Evolutionary conservation across 75 land plant species (phyloP).

Genomic region (Pinus taeda): DNA sequence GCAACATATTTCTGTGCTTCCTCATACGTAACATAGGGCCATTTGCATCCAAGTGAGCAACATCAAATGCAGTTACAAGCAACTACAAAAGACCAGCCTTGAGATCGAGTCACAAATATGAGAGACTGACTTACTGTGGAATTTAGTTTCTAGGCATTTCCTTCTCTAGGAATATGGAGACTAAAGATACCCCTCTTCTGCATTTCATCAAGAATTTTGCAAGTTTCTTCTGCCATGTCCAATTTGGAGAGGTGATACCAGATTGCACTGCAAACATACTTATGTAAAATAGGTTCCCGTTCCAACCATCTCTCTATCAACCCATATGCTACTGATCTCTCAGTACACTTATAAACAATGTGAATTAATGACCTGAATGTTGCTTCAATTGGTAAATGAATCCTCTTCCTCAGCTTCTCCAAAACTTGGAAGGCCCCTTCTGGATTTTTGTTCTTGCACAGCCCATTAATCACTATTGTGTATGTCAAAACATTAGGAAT

Average conservation of each 20-base stretch:
- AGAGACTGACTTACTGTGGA: too few relatives aligned
- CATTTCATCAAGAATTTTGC: constrained; percentile 39
- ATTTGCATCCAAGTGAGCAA: too few relatives aligned
- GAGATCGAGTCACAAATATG: too few relatives aligned
- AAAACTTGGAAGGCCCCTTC: constrained; percentile 51
- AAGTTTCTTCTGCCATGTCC: constrained; percentile 39
- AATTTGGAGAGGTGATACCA: constrained; percentile 48
- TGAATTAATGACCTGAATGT: constrained; percentile 63
- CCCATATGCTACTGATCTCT: constrained; percentile 36
- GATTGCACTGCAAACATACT: constrained; percentile 26
- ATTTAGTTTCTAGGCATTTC: too few relatives aligned
- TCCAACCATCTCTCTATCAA: constrained; percentile 40
- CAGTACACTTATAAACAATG: constrained; percentile 39
- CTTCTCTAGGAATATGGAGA: too few relatives aligned
- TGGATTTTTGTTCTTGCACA: constrained; percentile 52
- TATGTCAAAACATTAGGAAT: constrained; percentile 74
- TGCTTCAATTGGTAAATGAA: constrained; percentile 60
- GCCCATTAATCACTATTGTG: constrained; percentile 69
- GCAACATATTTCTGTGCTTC: too few relatives aligned
- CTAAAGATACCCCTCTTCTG: constrained; percentile 20
- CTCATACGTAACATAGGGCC: too few relatives aligned
- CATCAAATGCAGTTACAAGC: too few relatives aligned
- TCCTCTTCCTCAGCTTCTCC: constrained; percentile 49
- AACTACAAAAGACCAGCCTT: too few relatives aligned
- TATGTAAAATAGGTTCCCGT: constrained; percentile 10